Evolutionary conservation across 2,329 filamentous ascomycete genomes (phyloP), one percentile per base, ranked within the genome.

Genomic region (Curvularia hawaiiensis): DNA sequence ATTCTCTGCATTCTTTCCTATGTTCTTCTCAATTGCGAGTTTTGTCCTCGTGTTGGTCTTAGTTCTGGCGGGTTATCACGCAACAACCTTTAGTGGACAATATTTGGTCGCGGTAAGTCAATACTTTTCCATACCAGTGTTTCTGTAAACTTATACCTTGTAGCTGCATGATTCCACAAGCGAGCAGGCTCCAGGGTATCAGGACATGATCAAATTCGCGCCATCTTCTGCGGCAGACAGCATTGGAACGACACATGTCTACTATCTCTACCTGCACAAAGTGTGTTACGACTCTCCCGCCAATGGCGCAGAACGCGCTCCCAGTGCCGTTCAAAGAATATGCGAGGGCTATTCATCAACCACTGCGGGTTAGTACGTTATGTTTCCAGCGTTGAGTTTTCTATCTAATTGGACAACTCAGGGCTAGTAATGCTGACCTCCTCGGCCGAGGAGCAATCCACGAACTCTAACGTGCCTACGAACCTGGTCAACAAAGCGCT

Each of bases 31-130:
- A 20, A 50, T 63, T 5, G 54, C 59, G 1, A 50, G 54, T 18
- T 68, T 69, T 43, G 52, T 62, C 4, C 54, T 70, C 6, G 58
- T 52, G 16, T 18, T 71, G 10, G 49, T 68, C 14, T 54, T 70
- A 30, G 30, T 65, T 24, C 18, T 70, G 24, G 65, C 61, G 14
- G 69, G 64, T 12, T 59, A 50, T 24, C 49, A 58, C 12, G 48
- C 52, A 1, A 53, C 56, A 2, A 55, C 40, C 0, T 61, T 68
- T 20, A 60, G 65, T 24, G 52, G 55, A 3, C 53, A 64, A 38
- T 70, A 63, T 50, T 43, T 69, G 33, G 26, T 69, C 9, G 47
- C 63, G 40, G 67, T 70, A 62, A 14, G 66, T 59, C 35, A 14
- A 7, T 3, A 14, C 3, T 3, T 20, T 20, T 10, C 11, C n/a